Evolutionary conservation across 306 rosid genomes (phyloP).

Genomic region (Prunus armeniaca): DNA sequence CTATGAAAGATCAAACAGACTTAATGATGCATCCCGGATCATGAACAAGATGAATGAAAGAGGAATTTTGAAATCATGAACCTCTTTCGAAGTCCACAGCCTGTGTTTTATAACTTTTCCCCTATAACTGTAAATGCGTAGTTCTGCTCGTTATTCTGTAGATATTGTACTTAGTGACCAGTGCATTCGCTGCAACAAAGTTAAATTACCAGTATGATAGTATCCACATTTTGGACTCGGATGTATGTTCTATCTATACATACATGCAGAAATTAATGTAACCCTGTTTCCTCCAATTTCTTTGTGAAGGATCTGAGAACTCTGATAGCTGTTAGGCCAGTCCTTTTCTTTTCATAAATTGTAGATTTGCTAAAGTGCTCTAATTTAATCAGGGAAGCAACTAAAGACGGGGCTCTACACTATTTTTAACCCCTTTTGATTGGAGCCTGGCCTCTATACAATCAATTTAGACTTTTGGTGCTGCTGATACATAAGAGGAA

Average conservation of each 20-base stretch:
- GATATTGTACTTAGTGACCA: not conserved
- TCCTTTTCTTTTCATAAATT: not conserved
- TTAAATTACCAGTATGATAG: not conserved
- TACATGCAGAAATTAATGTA: not conserved
- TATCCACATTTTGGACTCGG: not conserved
- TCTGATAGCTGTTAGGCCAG: not conserved
- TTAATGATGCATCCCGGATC: conserved; percentile 70
- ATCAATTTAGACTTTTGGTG: not conserved
- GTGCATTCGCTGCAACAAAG: not conserved
- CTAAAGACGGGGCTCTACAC: too few relatives aligned
- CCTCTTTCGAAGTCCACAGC: conserved; percentile 27
- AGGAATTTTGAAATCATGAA: conserved; percentile 28
- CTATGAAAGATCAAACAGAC: conserved; percentile 73
- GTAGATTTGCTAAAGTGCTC: not conserved
- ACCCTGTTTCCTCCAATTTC: not conserved
- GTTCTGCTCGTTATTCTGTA: conserved; percentile 26
- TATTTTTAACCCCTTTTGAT: not conserved
- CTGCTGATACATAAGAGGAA: not conserved
- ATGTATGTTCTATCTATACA: not conserved
- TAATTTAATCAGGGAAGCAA: not conserved
- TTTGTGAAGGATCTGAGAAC: not conserved
- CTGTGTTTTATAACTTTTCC: conserved; percentile 6
- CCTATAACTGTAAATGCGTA: conserved; percentile 9
- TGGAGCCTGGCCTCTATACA: not conserved
- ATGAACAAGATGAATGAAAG: conserved; percentile 57